A percentile compares a stretch with the other conserved stretches of the same genome.
Conservation (phyloP, 768 basidiomycete genomes). For the Tremella yokohamensis region DNA sequence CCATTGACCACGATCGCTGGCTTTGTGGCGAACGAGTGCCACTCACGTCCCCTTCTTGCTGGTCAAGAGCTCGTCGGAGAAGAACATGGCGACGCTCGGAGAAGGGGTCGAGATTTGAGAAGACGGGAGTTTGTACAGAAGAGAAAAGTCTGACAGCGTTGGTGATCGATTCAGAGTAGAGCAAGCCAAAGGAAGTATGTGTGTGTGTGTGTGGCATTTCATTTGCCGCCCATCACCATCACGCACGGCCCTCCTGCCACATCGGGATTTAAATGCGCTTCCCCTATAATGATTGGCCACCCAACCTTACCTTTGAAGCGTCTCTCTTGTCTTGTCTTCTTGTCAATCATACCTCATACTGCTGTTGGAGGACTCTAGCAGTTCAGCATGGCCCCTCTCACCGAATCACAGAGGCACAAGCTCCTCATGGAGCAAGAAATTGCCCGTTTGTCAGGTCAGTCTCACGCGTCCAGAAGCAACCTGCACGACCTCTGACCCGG, state of each 20-base stretch:
- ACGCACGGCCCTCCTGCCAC: not conserved
- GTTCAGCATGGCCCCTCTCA: not conserved
- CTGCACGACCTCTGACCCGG: too few species aligned
- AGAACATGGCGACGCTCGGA: slow-evolving; percentile 64
- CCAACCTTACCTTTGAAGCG: too few species aligned
- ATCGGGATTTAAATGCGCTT: too few species aligned
- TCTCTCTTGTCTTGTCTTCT: too few species aligned
- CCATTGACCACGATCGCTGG: not conserved
- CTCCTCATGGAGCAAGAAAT: slow-evolving; percentile 46
- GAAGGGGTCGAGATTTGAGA: not conserved
- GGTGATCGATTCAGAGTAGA: slow-evolving; percentile 1
- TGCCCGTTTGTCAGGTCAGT: slow-evolving; percentile 47
- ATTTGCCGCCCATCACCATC: too few species aligned
- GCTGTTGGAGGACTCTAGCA: too few species aligned
- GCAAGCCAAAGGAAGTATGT: slow-evolving; percentile 5
- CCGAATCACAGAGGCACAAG: slow-evolving; percentile 34
- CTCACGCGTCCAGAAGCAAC: not conserved
- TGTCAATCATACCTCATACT: too few species aligned
- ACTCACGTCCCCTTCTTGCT: slow-evolving; percentile 84
- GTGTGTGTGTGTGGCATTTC: too few species aligned
- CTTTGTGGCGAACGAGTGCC: not conserved
- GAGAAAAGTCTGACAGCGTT: not conserved
- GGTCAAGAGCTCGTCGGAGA: slow-evolving; percentile 72
- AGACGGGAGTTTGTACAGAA: not conserved
- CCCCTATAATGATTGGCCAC: too few species aligned